Base-by-base conservation (phyloP, 805 yeast species). In the Candida argentea region DNA sequence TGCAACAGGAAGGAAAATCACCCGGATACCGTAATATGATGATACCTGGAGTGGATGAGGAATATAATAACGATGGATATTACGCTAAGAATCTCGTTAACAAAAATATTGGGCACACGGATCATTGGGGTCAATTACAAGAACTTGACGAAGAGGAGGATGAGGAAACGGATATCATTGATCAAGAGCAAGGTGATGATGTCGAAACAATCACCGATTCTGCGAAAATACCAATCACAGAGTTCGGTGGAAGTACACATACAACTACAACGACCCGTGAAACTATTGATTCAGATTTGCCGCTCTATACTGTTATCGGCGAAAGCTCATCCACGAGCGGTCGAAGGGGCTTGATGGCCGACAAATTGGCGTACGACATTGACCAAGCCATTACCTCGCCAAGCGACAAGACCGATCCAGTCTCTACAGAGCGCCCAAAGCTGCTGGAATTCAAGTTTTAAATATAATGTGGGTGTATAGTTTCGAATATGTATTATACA, bases 1-100 rank as follows among this genome's bases (percentile, higher is more conserved):
- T 87, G 82, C 66, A 65, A 29, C 61, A 68, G 31, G 42, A 70
- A 9, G 96, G 96, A 0, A 73, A 80, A 16, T 95, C 97, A 0
- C 95, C 95, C 0, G 66, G 85, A 12, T 87, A 84, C 52, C 76
- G 76, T 3, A 64, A 69, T 21, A 55, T 84, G 48, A 55, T 62
- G 19, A 67, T 83, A 5, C 84, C 68, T 1, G 68, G 67, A 1
- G 31, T 62, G 11, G 67, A 61, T 33, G 37, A 40, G 4, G 50
- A 51, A 23, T 61, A 61, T 33, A 37, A 42, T 4, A 61, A 61
- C 30, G 41, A 37, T 16, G 67, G 67, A 1, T 61, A 61, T 33
- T 36, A 33, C 12, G 41, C 37, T 11, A 41, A 38, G 17, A 26
- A 35, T 18, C 14, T 28, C 19, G 16, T 18, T 10, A 18, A 7